These are phyloP conservation scores for Pseudogymnoascus sp. DNA, from an alignment of 2,329 filamentous ascomycete species.

Conservation along the genomic window DNA sequence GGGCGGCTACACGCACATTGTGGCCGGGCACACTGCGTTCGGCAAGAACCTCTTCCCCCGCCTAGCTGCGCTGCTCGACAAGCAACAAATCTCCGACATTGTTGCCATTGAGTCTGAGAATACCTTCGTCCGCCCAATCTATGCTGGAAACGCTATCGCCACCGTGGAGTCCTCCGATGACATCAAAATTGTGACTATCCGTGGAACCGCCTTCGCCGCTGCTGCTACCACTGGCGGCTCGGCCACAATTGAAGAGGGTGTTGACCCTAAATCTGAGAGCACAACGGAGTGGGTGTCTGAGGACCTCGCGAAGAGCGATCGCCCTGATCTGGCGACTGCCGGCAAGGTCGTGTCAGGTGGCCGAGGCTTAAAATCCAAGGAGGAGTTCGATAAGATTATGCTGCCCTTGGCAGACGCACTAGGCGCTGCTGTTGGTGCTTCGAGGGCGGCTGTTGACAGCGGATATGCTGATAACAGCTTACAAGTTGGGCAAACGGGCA, in stretches of 20 bases:
- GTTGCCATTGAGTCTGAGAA: constrained; percentile 79
- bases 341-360: constrained; percentile 85
- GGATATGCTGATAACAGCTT: constrained; percentile 97
- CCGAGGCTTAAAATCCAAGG: constrained; percentile 91
- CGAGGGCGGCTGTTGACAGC: constrained; percentile 88
- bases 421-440: constrained; percentile 92
- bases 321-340: constrained; percentile 88
- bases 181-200: constrained; percentile 84
- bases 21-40: constrained; percentile 88
- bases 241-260: constrained; percentile 69
- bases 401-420: constrained; percentile 84
- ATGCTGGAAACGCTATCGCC: constrained; percentile 93
- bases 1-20: constrained; percentile 83
- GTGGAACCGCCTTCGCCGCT: constrained; percentile 82
- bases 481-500: constrained; percentile 96
- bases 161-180: constrained; percentile 85
- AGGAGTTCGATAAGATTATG: constrained; percentile 92
- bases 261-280: constrained; percentile 68
- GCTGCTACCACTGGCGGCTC: constrained; percentile 63
- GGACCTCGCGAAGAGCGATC: constrained; percentile 84
- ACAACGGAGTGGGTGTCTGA: constrained; percentile 87
- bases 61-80: constrained; percentile 82
- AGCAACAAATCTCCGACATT: constrained; percentile 89
- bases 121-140: constrained; percentile 93
- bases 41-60: constrained; percentile 91